Conservation (phyloP, 371 early-diverging fungal genomes). For the Mortierella sp. region DNA sequence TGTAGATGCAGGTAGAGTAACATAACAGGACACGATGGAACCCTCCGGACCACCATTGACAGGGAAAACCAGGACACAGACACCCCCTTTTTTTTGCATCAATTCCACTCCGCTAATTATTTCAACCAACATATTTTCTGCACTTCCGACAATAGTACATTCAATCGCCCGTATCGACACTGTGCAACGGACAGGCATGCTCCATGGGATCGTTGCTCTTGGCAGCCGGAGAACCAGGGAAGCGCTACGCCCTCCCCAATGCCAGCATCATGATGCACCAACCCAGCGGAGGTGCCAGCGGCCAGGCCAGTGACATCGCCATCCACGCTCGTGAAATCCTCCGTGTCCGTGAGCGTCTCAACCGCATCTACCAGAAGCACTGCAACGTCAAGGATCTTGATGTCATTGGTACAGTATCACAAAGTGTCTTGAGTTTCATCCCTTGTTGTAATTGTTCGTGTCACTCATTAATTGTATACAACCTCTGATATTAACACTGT, state of each 20-base stretch:
- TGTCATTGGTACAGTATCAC: constrained; percentile 91
- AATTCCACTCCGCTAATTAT: background rate
- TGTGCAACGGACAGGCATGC: constrained; percentile 97
- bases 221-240: constrained; percentile 90
- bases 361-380: constrained; percentile 89
- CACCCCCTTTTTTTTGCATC: background rate
- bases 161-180: constrained; percentile 91
- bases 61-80: background rate
- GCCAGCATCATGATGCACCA: constrained; percentile 98
- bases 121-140: background rate
- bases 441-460: no score
- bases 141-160: constrained; percentile 77
- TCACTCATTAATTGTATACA: no score
- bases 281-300: constrained; percentile 96
- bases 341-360: constrained; percentile 87
- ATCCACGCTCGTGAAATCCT: constrained; percentile 98
- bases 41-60: no score
- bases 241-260: constrained; percentile 91
- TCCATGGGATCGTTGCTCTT: constrained; percentile 98
- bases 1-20: constrained; percentile 44
- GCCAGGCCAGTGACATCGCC: constrained; percentile 97
- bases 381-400: constrained; percentile 85
- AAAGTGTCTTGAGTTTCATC: no score
- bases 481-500: background rate
- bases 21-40: no score